Percentiles rank a stretch among this genome's conserved stretches.
These are phyloP conservation scores for Kentomonas sorsogonicus DNA, from an alignment of 208 protist species.

Conservation along the genomic window DNA sequence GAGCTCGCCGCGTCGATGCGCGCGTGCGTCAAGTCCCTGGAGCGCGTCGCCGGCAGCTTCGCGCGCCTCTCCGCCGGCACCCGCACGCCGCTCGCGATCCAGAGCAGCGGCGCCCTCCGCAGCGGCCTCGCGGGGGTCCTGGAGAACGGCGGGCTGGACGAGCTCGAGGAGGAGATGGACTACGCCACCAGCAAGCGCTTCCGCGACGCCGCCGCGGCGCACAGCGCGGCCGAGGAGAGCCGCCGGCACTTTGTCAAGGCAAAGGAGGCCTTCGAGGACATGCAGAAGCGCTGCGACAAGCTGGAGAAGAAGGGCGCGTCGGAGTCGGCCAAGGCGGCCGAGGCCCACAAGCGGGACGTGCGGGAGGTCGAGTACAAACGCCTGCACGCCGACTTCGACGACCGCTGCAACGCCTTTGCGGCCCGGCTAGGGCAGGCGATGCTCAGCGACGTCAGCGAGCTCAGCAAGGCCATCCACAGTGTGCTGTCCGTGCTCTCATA, in stretches of 20 bases:
- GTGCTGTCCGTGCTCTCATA: slow-evolving; percentile 27
- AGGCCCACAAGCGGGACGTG: slow-evolving; percentile 13
- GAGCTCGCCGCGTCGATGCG: slow-evolving; percentile 15
- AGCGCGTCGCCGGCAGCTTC: slow-evolving; percentile 16
- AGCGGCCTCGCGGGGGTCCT: slow-evolving; percentile 19
- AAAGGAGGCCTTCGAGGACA: slow-evolving; percentile 4
- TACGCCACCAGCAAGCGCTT: slow-evolving; percentile 22
- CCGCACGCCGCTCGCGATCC: slow-evolving; percentile 8
- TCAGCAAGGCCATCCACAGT: slow-evolving; percentile 10
- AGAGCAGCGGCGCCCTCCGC: slow-evolving; percentile 13
- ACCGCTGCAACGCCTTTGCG: slow-evolving; percentile 14
- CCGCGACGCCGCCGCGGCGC: slow-evolving; percentile 4
- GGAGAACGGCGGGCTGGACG: slow-evolving; percentile 15
- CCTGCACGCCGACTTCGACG: slow-evolving; percentile 24
- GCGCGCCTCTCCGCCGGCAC: slow-evolving; percentile 15
- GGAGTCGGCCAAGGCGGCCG: slow-evolving; percentile 2
- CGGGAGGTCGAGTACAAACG: slow-evolving; percentile 19
- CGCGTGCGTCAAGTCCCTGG: slow-evolving; percentile 16
- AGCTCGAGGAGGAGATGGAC: slow-evolving; percentile 26
- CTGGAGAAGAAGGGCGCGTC: slow-evolving; percentile 15
- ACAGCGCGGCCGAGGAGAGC: slow-evolving; percentile 13
- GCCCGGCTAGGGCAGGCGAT: slow-evolving; percentile 7
- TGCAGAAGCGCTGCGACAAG: slow-evolving; percentile 17
- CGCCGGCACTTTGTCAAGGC: slow-evolving; percentile 19
- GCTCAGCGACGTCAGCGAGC: slow-evolving; percentile 17